Percentiles rank a stretch among this genome's conserved stretches.
phyloP scores from a whole-genome alignment of 2,329 filamentous ascomycete species.

The Sarocladium oryzae region DNA sequence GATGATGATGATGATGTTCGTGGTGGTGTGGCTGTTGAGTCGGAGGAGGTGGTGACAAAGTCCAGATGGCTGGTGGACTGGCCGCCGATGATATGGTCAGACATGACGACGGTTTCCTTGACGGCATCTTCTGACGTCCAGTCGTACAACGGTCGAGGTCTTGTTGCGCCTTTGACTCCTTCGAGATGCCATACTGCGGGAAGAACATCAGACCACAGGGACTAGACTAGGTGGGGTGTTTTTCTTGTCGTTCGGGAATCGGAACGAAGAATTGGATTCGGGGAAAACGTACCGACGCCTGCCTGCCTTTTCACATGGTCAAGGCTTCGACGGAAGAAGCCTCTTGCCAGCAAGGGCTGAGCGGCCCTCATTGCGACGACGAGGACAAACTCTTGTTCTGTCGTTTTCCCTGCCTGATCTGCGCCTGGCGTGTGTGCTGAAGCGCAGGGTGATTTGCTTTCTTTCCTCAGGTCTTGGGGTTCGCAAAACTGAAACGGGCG shows the following conservation, averaged over 20 bases:
- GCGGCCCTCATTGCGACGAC: constrained; percentile 42
- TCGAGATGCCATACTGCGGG: constrained; percentile 61
- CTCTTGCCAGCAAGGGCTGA: constrained; percentile 36
- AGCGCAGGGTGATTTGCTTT: no score
- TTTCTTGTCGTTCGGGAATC: no score
- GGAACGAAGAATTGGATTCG: no score
- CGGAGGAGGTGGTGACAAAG: constrained; percentile 38
- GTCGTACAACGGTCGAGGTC: constrained; percentile 56
- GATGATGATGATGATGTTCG: no score
- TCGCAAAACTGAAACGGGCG: no score
- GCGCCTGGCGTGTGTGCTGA: no score
- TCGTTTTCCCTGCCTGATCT: no score
- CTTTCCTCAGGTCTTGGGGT: no score
- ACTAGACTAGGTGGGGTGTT: no score
- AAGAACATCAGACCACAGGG: no score
- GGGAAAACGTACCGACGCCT: constrained; percentile 39
- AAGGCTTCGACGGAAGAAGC: constrained; percentile 51
- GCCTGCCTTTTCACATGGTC: constrained; percentile 54
- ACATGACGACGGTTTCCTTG: constrained; percentile 67
- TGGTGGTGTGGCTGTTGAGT: constrained; percentile 14
- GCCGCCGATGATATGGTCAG: constrained; percentile 79
- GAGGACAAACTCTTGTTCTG: no score
- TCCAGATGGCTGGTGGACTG: constrained; percentile 71
- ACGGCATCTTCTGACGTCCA: constrained; percentile 49
- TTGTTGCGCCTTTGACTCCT: constrained; percentile 57